Percentiles rank a stretch among this genome's conserved stretches.
Evolutionary conservation across 1,284 basidiomycete species (phyloP).

Genomic region (Flammula alnicola): DNA sequence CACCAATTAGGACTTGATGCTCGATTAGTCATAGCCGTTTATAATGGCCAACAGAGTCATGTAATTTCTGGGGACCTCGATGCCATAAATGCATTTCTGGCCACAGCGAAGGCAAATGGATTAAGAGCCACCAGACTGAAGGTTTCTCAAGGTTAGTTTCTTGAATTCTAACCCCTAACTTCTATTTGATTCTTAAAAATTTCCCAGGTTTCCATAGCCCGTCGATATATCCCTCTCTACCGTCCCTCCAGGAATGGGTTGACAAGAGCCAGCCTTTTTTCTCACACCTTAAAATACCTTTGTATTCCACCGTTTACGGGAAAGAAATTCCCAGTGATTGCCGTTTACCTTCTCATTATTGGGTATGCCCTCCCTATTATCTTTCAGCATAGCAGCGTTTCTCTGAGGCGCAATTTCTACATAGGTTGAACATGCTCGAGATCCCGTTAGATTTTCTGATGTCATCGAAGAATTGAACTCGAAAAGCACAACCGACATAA

Average conservation of each 20-base stretch:
- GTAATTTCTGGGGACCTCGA: constrained; percentile 34
- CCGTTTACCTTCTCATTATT: constrained; percentile 25
- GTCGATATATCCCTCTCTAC: constrained; percentile 26
- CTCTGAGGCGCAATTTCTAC: background rate
- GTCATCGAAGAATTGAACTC: constrained; percentile 14
- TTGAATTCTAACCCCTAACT: background rate
- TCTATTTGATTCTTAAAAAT: too few relatives aligned
- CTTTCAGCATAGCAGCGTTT: background rate
- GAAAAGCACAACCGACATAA: constrained; percentile 18
- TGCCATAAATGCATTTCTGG: constrained; percentile 27
- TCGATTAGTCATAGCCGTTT: constrained; percentile 31
- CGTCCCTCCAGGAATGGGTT: constrained; percentile 27
- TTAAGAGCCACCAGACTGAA: constrained; percentile 27
- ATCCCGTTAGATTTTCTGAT: constrained; percentile 32
- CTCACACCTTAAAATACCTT: constrained; percentile 20
- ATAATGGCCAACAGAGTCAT: constrained; percentile 29
- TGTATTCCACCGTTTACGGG: constrained; percentile 32
- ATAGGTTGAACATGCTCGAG: constrained; percentile 33
- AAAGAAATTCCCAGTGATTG: constrained; percentile 15
- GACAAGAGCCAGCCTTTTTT: constrained; percentile 10
- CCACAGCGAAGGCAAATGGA: constrained; percentile 26
- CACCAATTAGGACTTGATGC: constrained; percentile 19
- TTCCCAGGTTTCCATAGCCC: constrained; percentile 36
- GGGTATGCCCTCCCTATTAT: constrained; percentile 24
- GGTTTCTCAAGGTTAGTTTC: constrained; percentile 29